Conservation (phyloP, 306 rosid genomes). For the Leucaena leucocephala region DNA sequence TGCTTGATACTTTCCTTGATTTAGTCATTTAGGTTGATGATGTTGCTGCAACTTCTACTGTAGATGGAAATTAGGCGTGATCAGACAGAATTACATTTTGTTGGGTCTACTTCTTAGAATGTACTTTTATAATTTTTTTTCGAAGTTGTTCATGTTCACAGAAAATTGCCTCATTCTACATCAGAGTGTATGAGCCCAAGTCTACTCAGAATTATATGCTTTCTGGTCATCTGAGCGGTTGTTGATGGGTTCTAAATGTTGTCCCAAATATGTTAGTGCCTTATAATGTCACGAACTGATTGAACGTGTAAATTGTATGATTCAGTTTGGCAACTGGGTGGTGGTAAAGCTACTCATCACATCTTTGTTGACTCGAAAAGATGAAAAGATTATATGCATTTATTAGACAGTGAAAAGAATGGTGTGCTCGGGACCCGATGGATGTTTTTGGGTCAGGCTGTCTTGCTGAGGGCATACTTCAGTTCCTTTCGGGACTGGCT, state of each 20-base stretch:
- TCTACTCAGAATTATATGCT: neutral
- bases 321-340: conserved; percentile 18
- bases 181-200: conserved; percentile 10
- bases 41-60: neutral
- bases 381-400: conserved; percentile 14
- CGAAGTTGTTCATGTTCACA: neutral
- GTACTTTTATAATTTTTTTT: neutral
- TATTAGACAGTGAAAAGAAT: too few species aligned
- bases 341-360: conserved; percentile 11
- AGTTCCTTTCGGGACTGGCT: neutral
- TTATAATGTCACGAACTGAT: conserved; percentile 1
- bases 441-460: neutral
- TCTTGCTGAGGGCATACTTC: neutral
- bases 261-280: neutral
- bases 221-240: conserved; percentile 7
- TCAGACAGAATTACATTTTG: neutral
- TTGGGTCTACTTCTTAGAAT: neutral
- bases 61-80: neutral
- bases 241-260: neutral
- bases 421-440: too few species aligned
- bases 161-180: conserved; percentile 5
- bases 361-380: neutral
- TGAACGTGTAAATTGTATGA: conserved; percentile 14
- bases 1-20: neutral
- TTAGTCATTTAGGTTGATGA: neutral